A percentile compares a stretch with the other conserved stretches of the same genome.
These are phyloP conservation scores for Actinidia arguta DNA, from an alignment of 179 eudicot genomes.

Conservation along the genomic window DNA sequence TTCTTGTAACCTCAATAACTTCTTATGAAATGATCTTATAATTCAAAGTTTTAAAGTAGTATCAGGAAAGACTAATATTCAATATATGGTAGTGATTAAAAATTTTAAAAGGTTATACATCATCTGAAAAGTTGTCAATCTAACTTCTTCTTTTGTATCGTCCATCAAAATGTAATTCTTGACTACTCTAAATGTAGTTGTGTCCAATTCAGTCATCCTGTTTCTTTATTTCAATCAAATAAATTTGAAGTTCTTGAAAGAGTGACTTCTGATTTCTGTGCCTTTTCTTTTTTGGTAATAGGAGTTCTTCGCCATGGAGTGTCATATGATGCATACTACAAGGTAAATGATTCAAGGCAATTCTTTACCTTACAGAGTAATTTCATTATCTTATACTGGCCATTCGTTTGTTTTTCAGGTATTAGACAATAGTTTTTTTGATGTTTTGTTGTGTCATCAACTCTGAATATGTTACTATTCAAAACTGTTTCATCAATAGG, in stretches of 20 bases:
- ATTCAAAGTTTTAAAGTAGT: neutral
- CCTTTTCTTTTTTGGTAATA: neutral
- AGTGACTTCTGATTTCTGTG: conserved; percentile 5
- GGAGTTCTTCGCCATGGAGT: conserved; percentile 36
- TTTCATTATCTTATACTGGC: neutral
- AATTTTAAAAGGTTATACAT: neutral
- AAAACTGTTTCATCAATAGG: neutral
- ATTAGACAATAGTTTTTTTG: neutral
- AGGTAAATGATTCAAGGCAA: conserved; percentile 26
- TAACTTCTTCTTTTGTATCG: neutral
- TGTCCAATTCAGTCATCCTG: neutral
- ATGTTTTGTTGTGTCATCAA: neutral
- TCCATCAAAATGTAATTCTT: neutral
- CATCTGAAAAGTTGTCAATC: neutral
- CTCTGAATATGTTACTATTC: neutral
- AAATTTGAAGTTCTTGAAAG: neutral
- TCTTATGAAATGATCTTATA: neutral
- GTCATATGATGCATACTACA: conserved; percentile 31
- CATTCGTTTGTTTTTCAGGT: neutral
- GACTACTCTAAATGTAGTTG: neutral
- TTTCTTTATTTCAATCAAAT: neutral
- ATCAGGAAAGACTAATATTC: neutral
- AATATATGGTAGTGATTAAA: neutral
- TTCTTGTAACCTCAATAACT: neutral
- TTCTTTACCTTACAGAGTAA: neutral